phyloP scores from a whole-genome alignment of 352 stramenopile genomes.

The Pythium oligandrum region DNA sequence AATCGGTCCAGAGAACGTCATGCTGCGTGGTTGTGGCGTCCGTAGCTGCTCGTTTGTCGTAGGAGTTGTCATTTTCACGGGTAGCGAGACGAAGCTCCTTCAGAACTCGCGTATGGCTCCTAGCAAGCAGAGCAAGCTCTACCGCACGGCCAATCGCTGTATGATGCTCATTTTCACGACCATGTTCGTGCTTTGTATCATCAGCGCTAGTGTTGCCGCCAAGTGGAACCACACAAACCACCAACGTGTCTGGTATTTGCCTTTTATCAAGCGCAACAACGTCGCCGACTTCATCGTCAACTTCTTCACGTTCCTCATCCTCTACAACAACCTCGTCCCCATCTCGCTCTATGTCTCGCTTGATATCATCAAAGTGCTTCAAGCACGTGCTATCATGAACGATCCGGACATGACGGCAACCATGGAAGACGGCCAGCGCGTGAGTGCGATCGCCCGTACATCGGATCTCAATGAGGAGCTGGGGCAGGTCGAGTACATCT shows the following conservation, averaged over 20 bases:
- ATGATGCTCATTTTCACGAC: slow-evolving; percentile 73
- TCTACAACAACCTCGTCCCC: slow-evolving; percentile 95
- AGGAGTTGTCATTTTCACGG: slow-evolving; percentile 92
- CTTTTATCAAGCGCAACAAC: slow-evolving; percentile 27
- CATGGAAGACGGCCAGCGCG: slow-evolving; percentile 37
- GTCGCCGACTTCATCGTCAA: slow-evolving; percentile 52
- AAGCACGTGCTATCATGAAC: slow-evolving; percentile 82
- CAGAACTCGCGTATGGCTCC: slow-evolving; percentile 69
- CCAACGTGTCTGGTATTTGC: slow-evolving; percentile 46
- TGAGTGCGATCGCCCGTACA: slow-evolving; percentile 64
- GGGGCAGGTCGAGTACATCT: slow-evolving; percentile 97
- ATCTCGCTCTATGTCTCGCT: slow-evolving; percentile 96
- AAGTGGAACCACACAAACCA: slow-evolving; percentile 33
- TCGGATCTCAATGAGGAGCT: slow-evolving; percentile 92
- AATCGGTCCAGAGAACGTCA: slow-evolving; percentile 77
- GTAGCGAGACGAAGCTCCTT: slow-evolving; percentile 82
- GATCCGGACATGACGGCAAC: slow-evolving; percentile 75
- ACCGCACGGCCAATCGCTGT: slow-evolving; percentile 74
- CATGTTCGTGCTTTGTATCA: slow-evolving; percentile 57
- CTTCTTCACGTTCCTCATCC: slow-evolving; percentile 90
- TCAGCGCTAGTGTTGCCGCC: slow-evolving; percentile 32
- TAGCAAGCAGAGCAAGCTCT: slow-evolving; percentile 83
- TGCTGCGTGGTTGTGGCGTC: slow-evolving; percentile 91
- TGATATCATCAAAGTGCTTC: slow-evolving; percentile 90
- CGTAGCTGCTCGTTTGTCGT: slow-evolving; percentile 94